Evolutionary conservation across 371 early-diverging fungal species (phyloP), one percentile per base, ranked within the genome.

Genomic region (Mortierella sp.): DNA sequence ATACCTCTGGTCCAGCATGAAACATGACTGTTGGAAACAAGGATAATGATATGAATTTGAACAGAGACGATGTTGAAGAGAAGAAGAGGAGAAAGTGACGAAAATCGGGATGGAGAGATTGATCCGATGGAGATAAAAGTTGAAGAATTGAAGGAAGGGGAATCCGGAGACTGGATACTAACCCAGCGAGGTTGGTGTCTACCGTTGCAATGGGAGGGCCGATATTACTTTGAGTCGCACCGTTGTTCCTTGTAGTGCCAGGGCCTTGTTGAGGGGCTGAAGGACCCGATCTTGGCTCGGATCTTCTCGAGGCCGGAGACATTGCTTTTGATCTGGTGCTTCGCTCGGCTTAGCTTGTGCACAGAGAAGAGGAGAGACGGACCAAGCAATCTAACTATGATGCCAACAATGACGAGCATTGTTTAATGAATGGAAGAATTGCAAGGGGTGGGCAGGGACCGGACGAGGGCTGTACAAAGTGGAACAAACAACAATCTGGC

Each of bases 271-370:
- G 54, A 13, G 70, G 39, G 1, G 60, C 13, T 2, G 55, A 31
- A 16, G 55, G 40, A 28, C 17, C 55, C 0, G 55, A 25, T 12
- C 39, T 60, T 41, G 44, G 28, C 3, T 45, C 56, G 41, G 71
- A 55, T 44, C 71, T 41, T 50, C 71, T 59, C 9, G 71, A 64
- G 16, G 60, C 65, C 17, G 71, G 71, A 8, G 71, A 71, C 65
- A 63, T 70, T 47, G 37, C 13, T 25, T n/a, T n/a, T n/a, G n/a
- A n/a, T n/a, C 2, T n/a, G 31, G n/a, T 31, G 48, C 40, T 17
- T 12, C 10, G 44, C 27, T 29, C 16, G 45, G n/a, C n/a, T n/a
- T n/a, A n/a, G n/a, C n/a, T n/a, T n/a, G n/a, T n/a, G n/a, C n/a
- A n/a, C n/a, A 64, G 17, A 10, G 17, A 29, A 55, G 13, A 39